A percentile compares a stretch with the other conserved stretches of the same genome.
These are phyloP conservation scores for Septoria petroselini DNA, from an alignment of 2,329 filamentous ascomycete species.

Conservation along the genomic window DNA sequence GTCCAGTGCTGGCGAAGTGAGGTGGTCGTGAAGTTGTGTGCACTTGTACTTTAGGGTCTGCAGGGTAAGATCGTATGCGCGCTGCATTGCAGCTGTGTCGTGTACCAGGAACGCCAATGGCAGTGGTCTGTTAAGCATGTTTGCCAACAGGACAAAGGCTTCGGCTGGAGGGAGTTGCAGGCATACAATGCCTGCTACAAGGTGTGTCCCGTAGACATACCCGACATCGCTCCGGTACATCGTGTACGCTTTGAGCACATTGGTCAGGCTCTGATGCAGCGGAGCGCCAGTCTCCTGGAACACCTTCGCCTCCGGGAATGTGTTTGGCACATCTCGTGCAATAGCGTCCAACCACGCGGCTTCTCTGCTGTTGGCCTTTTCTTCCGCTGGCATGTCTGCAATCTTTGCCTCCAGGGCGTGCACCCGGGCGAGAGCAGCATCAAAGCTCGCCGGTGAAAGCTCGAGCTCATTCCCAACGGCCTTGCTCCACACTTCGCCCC, in stretches of 20 bases:
- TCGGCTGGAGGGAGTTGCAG: constrained; percentile 64
- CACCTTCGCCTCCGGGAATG: constrained; percentile 70
- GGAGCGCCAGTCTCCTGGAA: constrained; percentile 64
- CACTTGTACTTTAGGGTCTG: constrained; percentile 65
- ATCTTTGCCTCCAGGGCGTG: constrained; percentile 59
- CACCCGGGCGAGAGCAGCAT: constrained; percentile 67
- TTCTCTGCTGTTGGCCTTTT: constrained; percentile 50
- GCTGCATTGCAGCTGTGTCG: constrained; percentile 65
- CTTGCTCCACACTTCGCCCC: constrained; percentile 66
- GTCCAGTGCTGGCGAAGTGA: constrained; percentile 45
- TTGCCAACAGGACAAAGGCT: constrained; percentile 70
- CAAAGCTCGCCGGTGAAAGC: constrained; percentile 64
- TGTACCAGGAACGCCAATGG: constrained; percentile 72
- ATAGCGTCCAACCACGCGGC: constrained; percentile 63
- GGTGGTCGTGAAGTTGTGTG: constrained; percentile 60
- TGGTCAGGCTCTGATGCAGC: constrained; percentile 63
- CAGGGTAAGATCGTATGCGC: constrained; percentile 67
- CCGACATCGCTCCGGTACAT: constrained; percentile 82
- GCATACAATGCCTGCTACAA: constrained; percentile 68
- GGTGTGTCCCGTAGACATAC: constrained; percentile 70
- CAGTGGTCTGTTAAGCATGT: constrained; percentile 71
- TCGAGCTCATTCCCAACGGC: constrained; percentile 73
- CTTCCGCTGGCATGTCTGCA: constrained; percentile 45
- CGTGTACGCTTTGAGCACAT: constrained; percentile 73
- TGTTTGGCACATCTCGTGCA: constrained; percentile 61